Conservation (phyloP, 148 eudicot genomes). For the Fagopyrum tataricum region DNA sequence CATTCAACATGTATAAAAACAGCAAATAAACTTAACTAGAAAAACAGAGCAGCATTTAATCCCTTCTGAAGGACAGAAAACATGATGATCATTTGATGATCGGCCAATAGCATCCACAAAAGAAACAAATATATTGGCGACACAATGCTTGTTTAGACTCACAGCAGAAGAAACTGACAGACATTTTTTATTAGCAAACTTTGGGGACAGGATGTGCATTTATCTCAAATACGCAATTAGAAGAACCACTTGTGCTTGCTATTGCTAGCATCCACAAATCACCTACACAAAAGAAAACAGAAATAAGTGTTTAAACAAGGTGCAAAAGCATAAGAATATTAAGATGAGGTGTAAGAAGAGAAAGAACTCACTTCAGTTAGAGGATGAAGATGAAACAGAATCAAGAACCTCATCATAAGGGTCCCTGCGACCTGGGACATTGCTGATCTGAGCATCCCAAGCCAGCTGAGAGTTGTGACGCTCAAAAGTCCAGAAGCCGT, state of each 20-base stretch:
- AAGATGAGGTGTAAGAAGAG: not conserved
- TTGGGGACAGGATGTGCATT: not conserved
- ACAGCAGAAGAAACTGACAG: not conserved
- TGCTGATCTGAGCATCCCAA: slow-evolving; percentile 95
- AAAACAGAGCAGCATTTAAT: not conserved
- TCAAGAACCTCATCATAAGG: slow-evolving; percentile 86
- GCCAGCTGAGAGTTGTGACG: slow-evolving; percentile 85
- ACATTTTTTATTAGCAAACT: not conserved
- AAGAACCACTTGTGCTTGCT: not conserved
- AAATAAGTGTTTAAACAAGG: not conserved
- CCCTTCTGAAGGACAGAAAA: not conserved
- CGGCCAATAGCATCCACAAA: not conserved
- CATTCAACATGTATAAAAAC: not conserved
- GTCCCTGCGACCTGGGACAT: slow-evolving; percentile 79
- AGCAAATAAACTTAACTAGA: not conserved
- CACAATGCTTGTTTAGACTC: not conserved
- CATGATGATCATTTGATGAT: not conserved
- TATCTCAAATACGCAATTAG: not conserved
- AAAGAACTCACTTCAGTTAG: slow-evolving; percentile 6
- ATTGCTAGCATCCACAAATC: not conserved
- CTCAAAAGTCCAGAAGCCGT: slow-evolving; percentile 93
- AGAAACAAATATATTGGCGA: not conserved
- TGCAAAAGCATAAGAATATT: not conserved
- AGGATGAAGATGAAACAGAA: slow-evolving; percentile 4
- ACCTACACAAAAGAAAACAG: not conserved